Percentiles rank a stretch among this genome's conserved stretches.
These are phyloP conservation scores for Hirschfeldia incana DNA, from an alignment of 345 rosid species.

Conservation along the genomic window DNA sequence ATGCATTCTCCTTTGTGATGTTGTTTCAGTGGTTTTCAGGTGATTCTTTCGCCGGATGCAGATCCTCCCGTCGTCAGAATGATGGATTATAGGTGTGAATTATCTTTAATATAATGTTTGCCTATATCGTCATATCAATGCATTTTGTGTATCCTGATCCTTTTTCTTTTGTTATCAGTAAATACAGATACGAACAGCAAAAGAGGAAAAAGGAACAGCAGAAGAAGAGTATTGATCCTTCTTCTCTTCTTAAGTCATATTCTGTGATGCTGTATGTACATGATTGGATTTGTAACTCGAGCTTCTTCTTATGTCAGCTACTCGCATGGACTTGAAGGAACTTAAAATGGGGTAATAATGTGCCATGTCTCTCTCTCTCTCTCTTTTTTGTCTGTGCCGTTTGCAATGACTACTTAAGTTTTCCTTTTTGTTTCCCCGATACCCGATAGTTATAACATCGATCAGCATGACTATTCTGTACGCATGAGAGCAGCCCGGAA, in stretches of 20 bases:
- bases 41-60: constrained; percentile 84
- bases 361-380: background rate
- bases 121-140: constrained; percentile 30
- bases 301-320: constrained; percentile 51
- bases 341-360: constrained; percentile 86
- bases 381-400: background rate
- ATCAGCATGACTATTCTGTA: constrained; percentile 89
- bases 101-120: background rate
- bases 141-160: background rate
- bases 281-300: constrained; percentile 50
- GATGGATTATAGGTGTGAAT: constrained; percentile 79
- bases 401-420: constrained; percentile 3
- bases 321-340: constrained; percentile 79
- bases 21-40: constrained; percentile 49
- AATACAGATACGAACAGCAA: constrained; percentile 78
- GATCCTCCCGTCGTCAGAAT: constrained; percentile 92
- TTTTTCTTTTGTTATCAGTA: constrained; percentile 47
- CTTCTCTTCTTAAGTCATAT: constrained; percentile 1
- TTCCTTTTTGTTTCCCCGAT: constrained; percentile 36
- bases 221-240: constrained; percentile 62
- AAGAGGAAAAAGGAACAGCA: constrained; percentile 85
- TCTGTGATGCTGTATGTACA: constrained; percentile 6
- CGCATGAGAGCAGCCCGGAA: constrained; percentile 83
- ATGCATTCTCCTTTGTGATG: background rate
- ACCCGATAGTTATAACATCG: constrained; percentile 79